Percentiles rank a stretch among this genome's conserved stretches.
phyloP scores from a whole-genome alignment of 139 green algal species.

The Haematococcus sp. region DNA sequence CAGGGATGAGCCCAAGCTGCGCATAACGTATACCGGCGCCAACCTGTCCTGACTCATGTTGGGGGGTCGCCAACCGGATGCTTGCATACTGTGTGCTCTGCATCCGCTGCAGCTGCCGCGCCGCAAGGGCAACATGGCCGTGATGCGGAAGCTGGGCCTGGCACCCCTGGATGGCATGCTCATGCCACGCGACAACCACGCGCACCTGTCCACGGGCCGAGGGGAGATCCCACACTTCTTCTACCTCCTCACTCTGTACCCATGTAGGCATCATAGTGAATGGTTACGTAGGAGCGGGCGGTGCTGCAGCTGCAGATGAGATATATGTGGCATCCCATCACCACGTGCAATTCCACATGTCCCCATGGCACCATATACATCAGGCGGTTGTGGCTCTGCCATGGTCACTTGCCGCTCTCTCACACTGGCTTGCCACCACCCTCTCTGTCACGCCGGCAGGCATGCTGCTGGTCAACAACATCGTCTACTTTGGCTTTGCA shows the following conservation, averaged over 20 bases:
- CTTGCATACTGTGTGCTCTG: too few relatives aligned
- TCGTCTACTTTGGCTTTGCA: slow-evolving; percentile 18
- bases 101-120: not conserved
- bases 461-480: not conserved
- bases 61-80: too few relatives aligned
- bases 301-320: too few relatives aligned
- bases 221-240: slow-evolving; percentile 29
- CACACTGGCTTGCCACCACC: not conserved
- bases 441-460: too few relatives aligned
- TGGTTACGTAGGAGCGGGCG: too few relatives aligned
- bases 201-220: slow-evolving; percentile 7
- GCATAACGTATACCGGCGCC: too few relatives aligned
- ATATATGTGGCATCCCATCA: too few relatives aligned
- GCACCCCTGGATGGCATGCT: slow-evolving; percentile 21
- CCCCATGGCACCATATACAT: slow-evolving; percentile 4
- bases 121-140: not conserved
- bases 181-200: slow-evolving; percentile 12
- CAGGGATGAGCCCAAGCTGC: too few relatives aligned
- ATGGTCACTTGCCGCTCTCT: too few relatives aligned
- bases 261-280: too few relatives aligned
- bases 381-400: not conserved
- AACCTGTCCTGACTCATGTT: too few relatives aligned
- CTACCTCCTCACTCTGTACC: slow-evolving; percentile 24
- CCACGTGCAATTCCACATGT: too few relatives aligned
- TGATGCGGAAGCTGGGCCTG: not conserved